Evolutionary conservation across 306 rosid genomes (phyloP), one percentile per base, ranked within the genome.

Genomic region (Vigna reflexopilosa): DNA sequence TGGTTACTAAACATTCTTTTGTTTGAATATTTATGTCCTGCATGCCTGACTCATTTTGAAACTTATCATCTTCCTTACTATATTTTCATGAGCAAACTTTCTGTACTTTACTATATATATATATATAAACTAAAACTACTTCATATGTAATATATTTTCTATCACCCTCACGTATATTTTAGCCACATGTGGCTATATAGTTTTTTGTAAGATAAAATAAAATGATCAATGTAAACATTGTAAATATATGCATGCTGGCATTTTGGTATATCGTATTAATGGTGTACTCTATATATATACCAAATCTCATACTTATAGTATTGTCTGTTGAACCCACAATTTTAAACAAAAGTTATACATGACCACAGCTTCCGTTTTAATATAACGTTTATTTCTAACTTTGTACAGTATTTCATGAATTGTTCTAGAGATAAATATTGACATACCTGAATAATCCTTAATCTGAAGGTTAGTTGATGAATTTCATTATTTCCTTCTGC

Each of bases 371-470:
- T 62, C 45, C 67, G 28, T 28, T 28, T 5, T 24, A 1, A 13
- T 59, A 59, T 62, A 30, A 62, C 45, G 32, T 32, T 32, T 28
- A 4, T 30, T 30, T 15, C 13, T 30, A 15, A 8, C 28, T 11
- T n/a, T 20, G 24, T 15, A 72, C 58, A 20, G 62, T 24, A 24
- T 61, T 45, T 15, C 7, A 70, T 70, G 72, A 49, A 22, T 20
- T 52, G 17, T 70, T 61, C 24, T 67, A 67, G 38, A 57, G 36
- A 32, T 30, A 44, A 77, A 73, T 32, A 62, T 62, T 3, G 7
- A 9, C 86, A 67, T 91, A 94, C 98, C 98, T 92, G 86, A 80
- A 87, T 70, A 75, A 92, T 81, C 78, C 83, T 87, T 61, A 94
- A 78, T 82, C 93, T 94, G 76, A 90, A 65, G 50, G 63, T 86